phyloP scores from a whole-genome alignment of 176 grass and related monocot species.

The Pharus latifolius region DNA sequence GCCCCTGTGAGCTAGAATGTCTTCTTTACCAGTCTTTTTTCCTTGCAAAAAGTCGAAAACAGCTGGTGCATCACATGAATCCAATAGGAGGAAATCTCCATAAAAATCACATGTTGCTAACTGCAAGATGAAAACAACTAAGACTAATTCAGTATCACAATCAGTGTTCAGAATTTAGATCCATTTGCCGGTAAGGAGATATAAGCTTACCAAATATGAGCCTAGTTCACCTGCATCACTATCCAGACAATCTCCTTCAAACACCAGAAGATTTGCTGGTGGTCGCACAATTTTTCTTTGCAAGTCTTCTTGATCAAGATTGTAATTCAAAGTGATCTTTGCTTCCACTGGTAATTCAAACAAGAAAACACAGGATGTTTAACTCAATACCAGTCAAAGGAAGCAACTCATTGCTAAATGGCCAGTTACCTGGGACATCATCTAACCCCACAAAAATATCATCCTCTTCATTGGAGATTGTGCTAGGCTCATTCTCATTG shows the following conservation, averaged over 20 bases:
- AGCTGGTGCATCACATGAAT: conserved; percentile 70
- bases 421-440: conserved; percentile 67
- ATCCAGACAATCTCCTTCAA: conserved; percentile 93
- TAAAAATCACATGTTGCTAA: conserved; percentile 88
- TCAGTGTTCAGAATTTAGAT: background rate
- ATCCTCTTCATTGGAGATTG: conserved; percentile 44
- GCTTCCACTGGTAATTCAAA: conserved; percentile 52
- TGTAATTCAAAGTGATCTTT: conserved; percentile 57
- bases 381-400: background rate
- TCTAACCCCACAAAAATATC: conserved; percentile 74
- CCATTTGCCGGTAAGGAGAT: conserved; percentile 19
- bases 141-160: conserved; percentile 8
- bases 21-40: conserved; percentile 34
- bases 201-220: conserved; percentile 71
- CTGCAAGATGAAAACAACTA: conserved; percentile 48
- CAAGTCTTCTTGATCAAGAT: conserved; percentile 36
- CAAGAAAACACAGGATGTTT: conserved; percentile 5
- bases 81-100: conserved; percentile 80
- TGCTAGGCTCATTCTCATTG: conserved; percentile 35
- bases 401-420: background rate
- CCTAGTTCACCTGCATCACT: conserved; percentile 78
- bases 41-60: conserved; percentile 73
- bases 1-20: conserved; percentile 1
- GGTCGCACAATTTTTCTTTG: conserved; percentile 44
- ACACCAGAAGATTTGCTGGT: conserved; percentile 89